Conservation (phyloP, 306 rosid genomes). For the Fragaria nilgerrensis region DNA sequence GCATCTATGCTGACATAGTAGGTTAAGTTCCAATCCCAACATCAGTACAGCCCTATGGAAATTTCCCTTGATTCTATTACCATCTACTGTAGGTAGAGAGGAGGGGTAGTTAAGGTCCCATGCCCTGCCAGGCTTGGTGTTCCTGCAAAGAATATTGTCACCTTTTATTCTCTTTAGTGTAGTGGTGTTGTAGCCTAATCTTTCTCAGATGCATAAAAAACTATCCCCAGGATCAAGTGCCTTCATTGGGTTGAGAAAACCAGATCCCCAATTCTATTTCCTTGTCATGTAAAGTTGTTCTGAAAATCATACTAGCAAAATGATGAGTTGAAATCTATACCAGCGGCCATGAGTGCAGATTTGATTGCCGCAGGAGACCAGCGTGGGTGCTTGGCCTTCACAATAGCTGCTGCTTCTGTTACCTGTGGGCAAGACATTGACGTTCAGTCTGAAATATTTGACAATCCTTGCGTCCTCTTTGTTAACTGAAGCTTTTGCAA, state of each 20-base stretch:
- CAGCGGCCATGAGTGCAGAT: conserved; percentile 40
- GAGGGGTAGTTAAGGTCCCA: conserved; percentile 40
- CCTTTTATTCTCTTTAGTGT: conserved; percentile 15
- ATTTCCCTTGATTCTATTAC: conserved; percentile 17
- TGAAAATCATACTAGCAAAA: neutral
- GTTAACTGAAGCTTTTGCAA: neutral
- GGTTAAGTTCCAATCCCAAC: conserved; percentile 30
- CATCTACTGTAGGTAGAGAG: conserved; percentile 24
- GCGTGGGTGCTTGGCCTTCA: conserved; percentile 22
- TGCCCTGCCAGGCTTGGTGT: conserved; percentile 18
- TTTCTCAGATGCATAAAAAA: conserved; percentile 17
- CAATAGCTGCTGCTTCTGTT: conserved; percentile 31
- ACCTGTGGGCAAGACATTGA: conserved; percentile 34
- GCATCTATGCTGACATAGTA: conserved; percentile 6
- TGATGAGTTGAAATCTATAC: neutral
- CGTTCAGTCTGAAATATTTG: conserved; percentile 20
- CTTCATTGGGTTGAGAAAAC: conserved; percentile 29
- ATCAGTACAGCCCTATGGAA: conserved; percentile 35
- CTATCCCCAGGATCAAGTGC: conserved; percentile 29
- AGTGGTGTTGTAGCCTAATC: conserved; percentile 32
- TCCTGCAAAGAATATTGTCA: conserved; percentile 17
- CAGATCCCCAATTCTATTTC: conserved; percentile 23
- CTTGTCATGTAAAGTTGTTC: neutral
- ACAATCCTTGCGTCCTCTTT: neutral
- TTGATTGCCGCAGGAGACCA: conserved; percentile 47